Base-by-base conservation (phyloP, 202 grass and related monocot species). In the Dendrocalamus latiflorus region DNA sequence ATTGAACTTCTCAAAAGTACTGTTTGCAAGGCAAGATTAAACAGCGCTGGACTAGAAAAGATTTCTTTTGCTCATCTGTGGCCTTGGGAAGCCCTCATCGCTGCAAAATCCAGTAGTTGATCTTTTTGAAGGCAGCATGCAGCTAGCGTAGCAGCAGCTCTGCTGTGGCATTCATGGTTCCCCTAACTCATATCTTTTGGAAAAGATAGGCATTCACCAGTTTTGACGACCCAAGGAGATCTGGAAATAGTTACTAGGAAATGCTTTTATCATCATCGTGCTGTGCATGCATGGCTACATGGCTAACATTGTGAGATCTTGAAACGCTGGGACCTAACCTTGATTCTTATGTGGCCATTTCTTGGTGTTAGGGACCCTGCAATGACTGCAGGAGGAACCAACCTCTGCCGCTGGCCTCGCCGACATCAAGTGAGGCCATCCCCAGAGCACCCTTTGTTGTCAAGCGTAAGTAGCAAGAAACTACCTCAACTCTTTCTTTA, bases 361-460 rank as follows among this genome's bases (percentile, higher is more conserved):
- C 75, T 33, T 75, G 70, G 25, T 85, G 49, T 57, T 85, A 99
- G 96, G 85, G 89, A 84, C 82, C 91, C 75, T 95, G 87, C 91
- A 90, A 67, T 58, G 95, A 98, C 76, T 98, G 91, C 86, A 82
- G 87, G 82, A 93, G 95, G 82, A 91, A 81, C 76, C 89, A 91
- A 26, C 80, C 91, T 8, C 72, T 85, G 36, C 83, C 59, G 49
- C 64, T 86, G 58, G 47, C 33, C 22, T 89, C 96, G 62, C 78
- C 89, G 48, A 81, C 83, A 73, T 87, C 81, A 28, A 83, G 80
- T 65, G 93, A 99, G 17, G 53, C 70, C 51, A 91, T 65, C 65
- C 86, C 78, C 6, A 92, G 88, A 73, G 74, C 76, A 70, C 89
- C 93, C 39, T 96, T 96, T 71, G 93, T 95, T 87, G 88, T 99